phyloP scores from a whole-genome alignment of 352 stramenopile genomes.

The Phytophthora ohioensis region DNA sequence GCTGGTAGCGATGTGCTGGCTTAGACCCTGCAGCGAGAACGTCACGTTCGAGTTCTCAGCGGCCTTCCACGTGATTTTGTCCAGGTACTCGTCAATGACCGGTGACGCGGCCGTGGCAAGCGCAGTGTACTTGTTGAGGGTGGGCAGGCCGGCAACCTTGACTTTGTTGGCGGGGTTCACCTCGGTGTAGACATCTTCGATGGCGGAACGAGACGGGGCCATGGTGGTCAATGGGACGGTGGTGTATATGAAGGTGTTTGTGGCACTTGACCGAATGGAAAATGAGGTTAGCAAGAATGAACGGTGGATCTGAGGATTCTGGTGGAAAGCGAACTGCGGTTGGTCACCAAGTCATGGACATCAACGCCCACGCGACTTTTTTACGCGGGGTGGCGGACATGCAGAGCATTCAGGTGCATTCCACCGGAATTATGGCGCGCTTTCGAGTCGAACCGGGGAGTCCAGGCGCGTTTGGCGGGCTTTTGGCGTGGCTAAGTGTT shows the following conservation, averaged over 20 bases:
- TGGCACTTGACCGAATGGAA: constrained; percentile 23
- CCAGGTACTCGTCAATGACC: constrained; percentile 42
- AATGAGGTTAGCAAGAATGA: constrained; percentile 12
- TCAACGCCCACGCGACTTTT: constrained; percentile 17
- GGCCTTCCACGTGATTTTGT: constrained; percentile 43
- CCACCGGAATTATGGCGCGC: constrained; percentile 22
- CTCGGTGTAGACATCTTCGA: constrained; percentile 23
- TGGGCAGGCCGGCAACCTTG: constrained; percentile 23
- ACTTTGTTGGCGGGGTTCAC: constrained; percentile 13
- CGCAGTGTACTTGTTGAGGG: constrained; percentile 24
- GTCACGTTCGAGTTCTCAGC: constrained; percentile 48
- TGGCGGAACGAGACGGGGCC: constrained; percentile 25
- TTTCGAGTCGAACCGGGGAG: constrained; percentile 9
- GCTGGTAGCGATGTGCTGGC: constrained; percentile 41
- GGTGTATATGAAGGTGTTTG: constrained; percentile 6
- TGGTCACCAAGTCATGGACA: constrained; percentile 13
- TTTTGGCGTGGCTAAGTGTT: background rate
- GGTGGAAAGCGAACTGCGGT: constrained; percentile 1
- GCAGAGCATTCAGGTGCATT: constrained; percentile 15
- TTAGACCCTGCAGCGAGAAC: constrained; percentile 42
- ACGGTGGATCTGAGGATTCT: constrained; percentile 1
- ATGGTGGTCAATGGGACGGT: constrained; percentile 7
- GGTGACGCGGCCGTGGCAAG: constrained; percentile 28
- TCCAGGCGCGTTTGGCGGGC: constrained; percentile 18
- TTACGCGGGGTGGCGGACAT: constrained; percentile 30